These are phyloP conservation scores for Exophiala calicioides DNA, from an alignment of 2,329 filamentous ascomycete species.

Conservation along the genomic window DNA sequence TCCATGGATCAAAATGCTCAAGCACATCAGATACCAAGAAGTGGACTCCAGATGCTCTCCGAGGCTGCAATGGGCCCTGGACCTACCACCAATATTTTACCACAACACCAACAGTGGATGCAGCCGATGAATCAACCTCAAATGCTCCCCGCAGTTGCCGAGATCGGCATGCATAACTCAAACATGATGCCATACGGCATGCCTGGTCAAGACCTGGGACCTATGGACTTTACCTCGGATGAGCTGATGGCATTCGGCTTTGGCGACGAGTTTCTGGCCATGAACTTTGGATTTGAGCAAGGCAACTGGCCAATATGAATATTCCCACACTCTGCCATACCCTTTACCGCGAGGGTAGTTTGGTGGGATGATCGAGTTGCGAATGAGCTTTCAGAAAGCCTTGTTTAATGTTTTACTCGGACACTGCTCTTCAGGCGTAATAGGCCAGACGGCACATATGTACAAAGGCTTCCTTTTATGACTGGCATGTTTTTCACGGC, in stretches of 20 bases:
- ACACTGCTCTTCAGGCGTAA: no score
- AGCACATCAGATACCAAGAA: slow-evolving; percentile 20
- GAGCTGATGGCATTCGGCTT: slow-evolving; percentile 33
- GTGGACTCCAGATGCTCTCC: slow-evolving; percentile 32
- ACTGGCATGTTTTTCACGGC: no score
- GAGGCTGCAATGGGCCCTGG: slow-evolving; percentile 32
- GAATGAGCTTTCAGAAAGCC: no score
- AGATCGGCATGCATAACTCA: slow-evolving; percentile 20
- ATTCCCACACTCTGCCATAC: background rate
- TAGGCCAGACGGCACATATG: no score
- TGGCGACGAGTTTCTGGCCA: slow-evolving; percentile 32
- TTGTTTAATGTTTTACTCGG: no score
- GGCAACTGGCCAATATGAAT: slow-evolving; percentile 21
- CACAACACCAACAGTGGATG: slow-evolving; percentile 25
- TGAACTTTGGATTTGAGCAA: slow-evolving; percentile 32
- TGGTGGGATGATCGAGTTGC: no score
- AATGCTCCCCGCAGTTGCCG: slow-evolving; percentile 25
- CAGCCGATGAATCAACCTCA: slow-evolving; percentile 23
- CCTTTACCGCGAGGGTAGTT: no score
- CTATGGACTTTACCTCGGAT: slow-evolving; percentile 30
- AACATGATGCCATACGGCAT: slow-evolving; percentile 30
- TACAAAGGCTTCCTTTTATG: no score
- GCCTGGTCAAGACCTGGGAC: slow-evolving; percentile 22
- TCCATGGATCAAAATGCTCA: slow-evolving; percentile 16
- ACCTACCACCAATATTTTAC: slow-evolving; percentile 16